These are phyloP conservation scores for Trichosporon sp. DNA, from an alignment of 1,284 basidiomycete genomes.

Conservation along the genomic window DNA sequence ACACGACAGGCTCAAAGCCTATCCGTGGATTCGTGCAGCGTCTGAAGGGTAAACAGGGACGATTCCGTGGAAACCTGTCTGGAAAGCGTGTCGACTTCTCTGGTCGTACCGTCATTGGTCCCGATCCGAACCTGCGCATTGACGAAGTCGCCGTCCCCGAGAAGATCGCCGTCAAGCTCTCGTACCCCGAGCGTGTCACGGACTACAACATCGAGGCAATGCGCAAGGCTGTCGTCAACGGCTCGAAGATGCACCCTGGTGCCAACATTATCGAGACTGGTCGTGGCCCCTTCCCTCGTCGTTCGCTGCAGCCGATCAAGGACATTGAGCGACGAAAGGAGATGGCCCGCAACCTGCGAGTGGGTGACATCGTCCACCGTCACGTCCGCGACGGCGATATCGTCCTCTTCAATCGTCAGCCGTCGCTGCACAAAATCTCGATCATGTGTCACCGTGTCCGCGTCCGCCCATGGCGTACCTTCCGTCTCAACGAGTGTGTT, in stretches of 20 bases:
- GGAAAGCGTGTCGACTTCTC: conserved; percentile 99
- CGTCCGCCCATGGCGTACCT: conserved; percentile 93
- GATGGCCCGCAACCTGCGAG: conserved; percentile 39
- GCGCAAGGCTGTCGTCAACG: conserved; percentile 76
- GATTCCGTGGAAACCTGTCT: conserved; percentile 95
- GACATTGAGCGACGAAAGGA: conserved; percentile 34
- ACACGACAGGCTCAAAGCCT: conserved; percentile 74
- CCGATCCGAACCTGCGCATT: conserved; percentile 95
- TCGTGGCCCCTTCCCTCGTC: conserved; percentile 17
- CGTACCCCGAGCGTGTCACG: conserved; percentile 94
- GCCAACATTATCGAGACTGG: conserved; percentile 81
- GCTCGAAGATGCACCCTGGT: conserved; percentile 86
- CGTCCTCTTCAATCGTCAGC: conserved; percentile 97
- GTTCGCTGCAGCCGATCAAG: conserved; percentile 28
- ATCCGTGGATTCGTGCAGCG: conserved; percentile 97
- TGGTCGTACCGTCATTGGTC: conserved; percentile 95
- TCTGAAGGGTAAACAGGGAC: conserved; percentile 97
- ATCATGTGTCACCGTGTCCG: conserved; percentile 96
- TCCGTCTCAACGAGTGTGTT: conserved; percentile 97
- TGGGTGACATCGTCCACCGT: conserved; percentile 48
- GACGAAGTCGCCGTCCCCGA: conserved; percentile 98
- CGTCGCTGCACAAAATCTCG: conserved; percentile 94
- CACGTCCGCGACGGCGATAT: conserved; percentile 96
- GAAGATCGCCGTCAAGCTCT: conserved; percentile 89
- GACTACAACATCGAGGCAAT: conserved; percentile 80